phyloP scores from a whole-genome alignment of 495 filamentous ascomycete species.

The Aspergillus heteromorphus region DNA sequence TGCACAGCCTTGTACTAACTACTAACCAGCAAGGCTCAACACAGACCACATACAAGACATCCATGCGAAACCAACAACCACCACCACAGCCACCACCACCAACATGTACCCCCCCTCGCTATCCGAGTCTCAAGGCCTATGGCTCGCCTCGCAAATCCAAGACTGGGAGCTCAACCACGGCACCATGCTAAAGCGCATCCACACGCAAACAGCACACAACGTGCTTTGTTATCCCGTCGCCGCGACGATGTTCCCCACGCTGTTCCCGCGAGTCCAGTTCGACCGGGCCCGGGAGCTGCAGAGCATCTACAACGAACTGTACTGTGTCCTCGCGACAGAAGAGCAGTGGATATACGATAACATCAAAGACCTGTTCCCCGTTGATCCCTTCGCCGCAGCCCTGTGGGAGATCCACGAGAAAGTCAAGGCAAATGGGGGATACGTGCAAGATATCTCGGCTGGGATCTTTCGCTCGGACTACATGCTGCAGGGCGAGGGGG shows the following conservation, averaged over 20 bases:
- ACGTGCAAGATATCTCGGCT: slow-evolving; percentile 56
- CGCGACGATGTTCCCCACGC: slow-evolving; percentile 74
- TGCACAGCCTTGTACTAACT: not conserved
- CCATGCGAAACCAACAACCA: not conserved
- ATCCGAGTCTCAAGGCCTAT: slow-evolving; percentile 5
- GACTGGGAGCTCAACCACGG: slow-evolving; percentile 86
- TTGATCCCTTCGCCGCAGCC: slow-evolving; percentile 64
- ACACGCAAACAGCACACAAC: slow-evolving; percentile 49
- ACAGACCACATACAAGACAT: no score
- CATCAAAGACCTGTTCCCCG: slow-evolving; percentile 43
- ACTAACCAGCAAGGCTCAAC: no score
- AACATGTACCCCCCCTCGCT: slow-evolving; percentile 5
- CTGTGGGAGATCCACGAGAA: slow-evolving; percentile 70
- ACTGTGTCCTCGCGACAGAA: slow-evolving; percentile 69
- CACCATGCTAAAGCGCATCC: slow-evolving; percentile 61
- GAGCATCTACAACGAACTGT: slow-evolving; percentile 72
- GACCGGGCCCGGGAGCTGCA: slow-evolving; percentile 63
- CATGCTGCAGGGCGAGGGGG: slow-evolving; percentile 59
- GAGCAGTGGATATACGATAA: slow-evolving; percentile 58
- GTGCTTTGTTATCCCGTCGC: slow-evolving; percentile 68
- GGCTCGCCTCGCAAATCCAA: slow-evolving; percentile 53
- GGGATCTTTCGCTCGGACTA: slow-evolving; percentile 89
- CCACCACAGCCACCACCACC: not conserved
- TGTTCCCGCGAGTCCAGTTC: slow-evolving; percentile 68
- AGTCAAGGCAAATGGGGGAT: slow-evolving; percentile 60